A percentile compares a stretch with the other conserved stretches of the same genome.
Conservation (phyloP, 2,329 filamentous ascomycete species). For the Trichoderma atroviride region DNA sequence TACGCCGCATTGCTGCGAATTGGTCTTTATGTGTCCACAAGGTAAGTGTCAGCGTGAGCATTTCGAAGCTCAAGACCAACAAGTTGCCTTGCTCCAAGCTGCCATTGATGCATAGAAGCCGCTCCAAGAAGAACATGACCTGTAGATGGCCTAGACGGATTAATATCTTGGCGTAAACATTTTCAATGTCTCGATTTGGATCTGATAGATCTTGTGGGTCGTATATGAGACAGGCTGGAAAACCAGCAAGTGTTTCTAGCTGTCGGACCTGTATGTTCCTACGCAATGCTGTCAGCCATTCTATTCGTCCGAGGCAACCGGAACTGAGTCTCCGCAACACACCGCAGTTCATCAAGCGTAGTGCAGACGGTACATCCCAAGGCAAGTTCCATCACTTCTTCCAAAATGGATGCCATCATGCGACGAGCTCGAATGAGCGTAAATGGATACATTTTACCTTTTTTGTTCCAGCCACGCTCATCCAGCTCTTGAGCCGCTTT, state of each 20-base stretch:
- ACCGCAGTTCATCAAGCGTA: conserved; percentile 20
- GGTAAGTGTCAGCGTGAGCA: conserved; percentile 50
- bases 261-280: conserved; percentile 15
- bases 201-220: conserved; percentile 44
- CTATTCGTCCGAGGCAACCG: background rate
- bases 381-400: conserved; percentile 62
- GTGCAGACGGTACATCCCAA: conserved; percentile 40
- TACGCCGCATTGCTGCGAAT: conserved; percentile 45
- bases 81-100: conserved; percentile 44
- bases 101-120: conserved; percentile 53
- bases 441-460: conserved; percentile 46
- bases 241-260: conserved; percentile 1
- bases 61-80: conserved; percentile 50
- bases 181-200: conserved; percentile 34
- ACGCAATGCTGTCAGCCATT: background rate
- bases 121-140: conserved; percentile 61
- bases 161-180: conserved; percentile 50
- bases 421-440: conserved; percentile 52
- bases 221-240: conserved; percentile 43
- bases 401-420: conserved; percentile 54
- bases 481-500: conserved; percentile 43
- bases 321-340: background rate
- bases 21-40: conserved; percentile 55
- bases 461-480: conserved; percentile 54
- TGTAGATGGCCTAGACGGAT: conserved; percentile 55